Evolutionary conservation across 1,284 basidiomycete species (phyloP), one percentile per base, ranked within the genome.

Genomic region (Naganishia liquefaciens): DNA sequence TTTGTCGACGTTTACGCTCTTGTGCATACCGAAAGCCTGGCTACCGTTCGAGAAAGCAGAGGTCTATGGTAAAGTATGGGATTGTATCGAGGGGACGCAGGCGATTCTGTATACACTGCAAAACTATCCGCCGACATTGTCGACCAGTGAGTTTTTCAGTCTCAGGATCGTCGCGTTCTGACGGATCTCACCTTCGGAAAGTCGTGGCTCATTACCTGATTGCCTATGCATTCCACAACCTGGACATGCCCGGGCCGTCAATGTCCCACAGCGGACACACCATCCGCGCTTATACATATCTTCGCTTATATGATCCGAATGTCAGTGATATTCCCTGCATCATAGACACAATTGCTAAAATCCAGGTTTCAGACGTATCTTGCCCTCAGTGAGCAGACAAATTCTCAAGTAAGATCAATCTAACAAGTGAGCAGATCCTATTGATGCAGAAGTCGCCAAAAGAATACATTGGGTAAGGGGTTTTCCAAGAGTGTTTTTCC

Each of bases 391-490:
- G 15, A 43, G 63, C 21, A n/a, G 27, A 43, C 10, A 19, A 42
- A 10, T 7, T 51, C 30, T 19, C 11, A 21, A 9, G n/a, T 33
- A 27, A 30, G 19, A 47, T 15, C 7, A 11, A 39, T 30, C 9
- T 40, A 27, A 47, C 11, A 13, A 23, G 42, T 21, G 15, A 7
- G 5, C 27, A 64, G 63, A 64, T 39, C 63, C 63, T 10, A 52
- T 64, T 9, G 63, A 64, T 21, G 47, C 63, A 2, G 63, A 64
- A 49, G 44, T 64, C 6, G 53, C 53, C 10, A 55, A 55, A n/a
- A 57, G 63, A 42, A 27, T 64, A 33, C 58, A 58, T 49, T 64
- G 63, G 63, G 63, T 58, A 28, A 57, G 63, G 51, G 11, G 13
- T 11, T 21, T 25, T 9, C 21, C 51, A 6, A 39, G 44, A 11